Conservation (phyloP, 257 asterid genomes). For the Solanum tacnaense region DNA sequence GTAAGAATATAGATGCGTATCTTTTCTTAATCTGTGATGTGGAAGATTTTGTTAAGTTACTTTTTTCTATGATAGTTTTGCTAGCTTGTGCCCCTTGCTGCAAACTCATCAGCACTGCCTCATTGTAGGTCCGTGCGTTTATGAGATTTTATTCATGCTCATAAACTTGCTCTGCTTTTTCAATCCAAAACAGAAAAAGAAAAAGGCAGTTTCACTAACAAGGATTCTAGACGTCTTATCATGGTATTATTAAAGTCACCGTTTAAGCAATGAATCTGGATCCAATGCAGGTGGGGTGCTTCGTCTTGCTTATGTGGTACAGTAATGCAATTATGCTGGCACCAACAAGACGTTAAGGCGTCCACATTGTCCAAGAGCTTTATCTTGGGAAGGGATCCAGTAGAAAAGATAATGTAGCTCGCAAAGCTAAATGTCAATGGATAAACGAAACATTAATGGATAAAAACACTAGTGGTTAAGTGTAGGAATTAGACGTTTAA, state of each 20-base stretch:
- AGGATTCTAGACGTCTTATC: not conserved
- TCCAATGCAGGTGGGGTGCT: not conserved
- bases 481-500: not conserved
- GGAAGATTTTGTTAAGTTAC: not conserved
- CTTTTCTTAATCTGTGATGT: too few relatives aligned
- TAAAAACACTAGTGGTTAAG: not conserved
- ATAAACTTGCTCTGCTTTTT: not conserved
- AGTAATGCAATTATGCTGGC: not conserved
- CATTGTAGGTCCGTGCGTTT: not conserved
- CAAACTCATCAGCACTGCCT: not conserved
- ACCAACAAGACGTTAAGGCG: not conserved
- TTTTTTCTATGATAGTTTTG: not conserved
- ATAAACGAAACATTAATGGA: not conserved
- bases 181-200: not conserved
- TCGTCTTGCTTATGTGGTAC: not conserved
- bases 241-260: not conserved
- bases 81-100: not conserved
- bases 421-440: not conserved
- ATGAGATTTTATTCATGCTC: not conserved
- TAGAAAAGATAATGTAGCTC: not conserved
- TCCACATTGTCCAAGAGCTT: not conserved
- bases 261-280: not conserved
- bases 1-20: conserved; percentile 22
- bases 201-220: not conserved
- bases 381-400: not conserved